Evolutionary conservation across 192 early-diverging fungal genomes (phyloP).

Genomic region (Gonapodya sp.): DNA sequence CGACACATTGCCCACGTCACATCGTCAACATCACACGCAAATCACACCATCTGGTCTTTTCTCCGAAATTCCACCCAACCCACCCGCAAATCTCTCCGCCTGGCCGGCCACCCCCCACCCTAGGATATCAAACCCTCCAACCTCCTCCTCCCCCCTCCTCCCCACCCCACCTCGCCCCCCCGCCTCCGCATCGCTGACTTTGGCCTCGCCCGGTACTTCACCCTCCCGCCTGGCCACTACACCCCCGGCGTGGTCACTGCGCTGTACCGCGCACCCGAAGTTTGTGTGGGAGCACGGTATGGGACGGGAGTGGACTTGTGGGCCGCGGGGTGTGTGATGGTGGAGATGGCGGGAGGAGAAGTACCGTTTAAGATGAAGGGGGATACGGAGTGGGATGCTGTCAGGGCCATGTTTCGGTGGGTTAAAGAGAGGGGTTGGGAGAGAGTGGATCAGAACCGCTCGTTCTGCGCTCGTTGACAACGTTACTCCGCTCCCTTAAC

Average conservation of each 20-base stretch:
- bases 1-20: too few relatives aligned
- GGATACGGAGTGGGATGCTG: neutral
- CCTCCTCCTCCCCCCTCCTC: slow-evolving; percentile 60
- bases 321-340: slow-evolving; percentile 97
- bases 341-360: slow-evolving; percentile 72
- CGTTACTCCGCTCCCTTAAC: too few relatives aligned
- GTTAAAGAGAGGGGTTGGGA: neutral
- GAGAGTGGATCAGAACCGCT: neutral
- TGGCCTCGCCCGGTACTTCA: slow-evolving; percentile 71
- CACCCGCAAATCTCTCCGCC: slow-evolving; percentile 74
- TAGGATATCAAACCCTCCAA: slow-evolving; percentile 76
- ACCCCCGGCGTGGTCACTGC: slow-evolving; percentile 78
- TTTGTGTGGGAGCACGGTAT: slow-evolving; percentile 80
- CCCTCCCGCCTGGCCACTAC: slow-evolving; percentile 80
- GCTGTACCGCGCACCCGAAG: slow-evolving; percentile 82
- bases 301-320: slow-evolving; percentile 94
- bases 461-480: neutral
- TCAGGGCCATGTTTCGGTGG: neutral
- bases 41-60: neutral
- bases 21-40: slow-evolving; percentile 35
- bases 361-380: slow-evolving; percentile 47
- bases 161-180: slow-evolving; percentile 48
- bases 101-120: too few relatives aligned
- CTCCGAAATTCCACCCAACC: neutral
- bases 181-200: slow-evolving; percentile 78